Base-by-base conservation (phyloP, 2,329 filamentous ascomycete species). In the Chrysosporium queenslandicum region DNA sequence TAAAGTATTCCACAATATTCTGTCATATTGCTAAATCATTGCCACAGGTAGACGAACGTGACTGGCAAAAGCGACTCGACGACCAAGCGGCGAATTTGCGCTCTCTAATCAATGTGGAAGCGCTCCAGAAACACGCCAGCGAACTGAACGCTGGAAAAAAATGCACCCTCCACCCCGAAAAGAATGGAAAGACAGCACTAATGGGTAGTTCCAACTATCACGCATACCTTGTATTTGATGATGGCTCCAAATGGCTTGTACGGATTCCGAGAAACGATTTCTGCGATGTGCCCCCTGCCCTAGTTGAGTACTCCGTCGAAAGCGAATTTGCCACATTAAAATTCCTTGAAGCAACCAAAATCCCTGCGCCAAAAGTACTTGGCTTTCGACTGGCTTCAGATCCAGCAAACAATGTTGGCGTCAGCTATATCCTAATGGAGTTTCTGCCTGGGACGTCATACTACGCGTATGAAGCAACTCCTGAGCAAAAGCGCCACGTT, bases 191-290 rank as follows among this genome's bases (percentile, higher is more conserved):
- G 65, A 58, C 34, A n/a, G 66, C 68, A 4, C 63, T 72, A 0
- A 74, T 75, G 67, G 71, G 70, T 1, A 68, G 70, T 2, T 71
- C 69, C 66, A 74, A 75, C 55, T 75, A 69, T 57, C 69, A 75
- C 54, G 56, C 71, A 37, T 65, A 71, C 34, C 58, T 75, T 46
- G 52, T 46, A 5, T 76, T 76, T 54, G 64, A 71, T 4, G 72
- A 75, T 56, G 68, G 68, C 37, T 55, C 71, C 23, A 61, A 55
- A 42, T 75, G 71, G 73, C 61, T 75, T 1, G 69, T 69, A 16
- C 66, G 72, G 11, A 66, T 74, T 45, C 69, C 68, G 46, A 66
- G 67, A 54, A 16, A 4, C 6, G 30, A n/a, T 7, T 37, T 37
- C 6, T 63, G 59, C 52, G 71, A 73, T 51, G 64, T 65, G n/a